phyloP scores from a whole-genome alignment of 2,329 filamentous ascomycete genomes.

The Paraconiothyrium sp. region DNA sequence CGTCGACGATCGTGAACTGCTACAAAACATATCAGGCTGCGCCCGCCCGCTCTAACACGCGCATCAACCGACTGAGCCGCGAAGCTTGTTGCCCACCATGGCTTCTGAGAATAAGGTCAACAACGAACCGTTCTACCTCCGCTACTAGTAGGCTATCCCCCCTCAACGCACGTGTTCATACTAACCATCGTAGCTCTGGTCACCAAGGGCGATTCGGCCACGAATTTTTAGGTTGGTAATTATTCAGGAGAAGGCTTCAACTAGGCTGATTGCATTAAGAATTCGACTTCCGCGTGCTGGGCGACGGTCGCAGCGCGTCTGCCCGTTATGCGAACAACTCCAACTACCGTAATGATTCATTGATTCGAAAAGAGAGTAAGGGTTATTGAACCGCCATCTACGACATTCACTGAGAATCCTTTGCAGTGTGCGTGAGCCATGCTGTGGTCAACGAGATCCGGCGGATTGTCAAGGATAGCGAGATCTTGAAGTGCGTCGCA shows the following conservation, averaged over 20 bases:
- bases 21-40: conserved; percentile 17
- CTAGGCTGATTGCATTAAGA: conserved; percentile 65
- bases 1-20: conserved; percentile 28
- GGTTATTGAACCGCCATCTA: conserved; percentile 21
- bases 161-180: conserved; percentile 23
- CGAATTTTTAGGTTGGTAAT: conserved; percentile 84
- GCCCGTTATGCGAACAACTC: conserved; percentile 99
- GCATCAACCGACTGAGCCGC: conserved; percentile 9
- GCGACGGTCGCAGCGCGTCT: conserved; percentile 91
- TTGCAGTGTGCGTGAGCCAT: conserved; percentile 91
- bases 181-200: conserved; percentile 74
- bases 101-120: conserved; percentile 53
- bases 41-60: conserved; percentile 4
- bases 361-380: conserved; percentile 99
- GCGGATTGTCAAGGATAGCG: conserved; percentile 94
- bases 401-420: conserved; percentile 15
- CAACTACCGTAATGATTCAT: conserved; percentile 97
- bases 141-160: conserved; percentile 83
- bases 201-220: conserved; percentile 98
- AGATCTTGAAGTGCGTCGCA: conserved; percentile 87
- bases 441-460: conserved; percentile 93
- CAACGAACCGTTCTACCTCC: conserved; percentile 90
- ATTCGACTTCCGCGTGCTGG: conserved; percentile 93
- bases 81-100: conserved; percentile 53
- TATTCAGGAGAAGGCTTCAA: neutral